Conservation (phyloP, 2,329 filamentous ascomycete genomes). For the Colletotrichum higginsianum region DNA sequence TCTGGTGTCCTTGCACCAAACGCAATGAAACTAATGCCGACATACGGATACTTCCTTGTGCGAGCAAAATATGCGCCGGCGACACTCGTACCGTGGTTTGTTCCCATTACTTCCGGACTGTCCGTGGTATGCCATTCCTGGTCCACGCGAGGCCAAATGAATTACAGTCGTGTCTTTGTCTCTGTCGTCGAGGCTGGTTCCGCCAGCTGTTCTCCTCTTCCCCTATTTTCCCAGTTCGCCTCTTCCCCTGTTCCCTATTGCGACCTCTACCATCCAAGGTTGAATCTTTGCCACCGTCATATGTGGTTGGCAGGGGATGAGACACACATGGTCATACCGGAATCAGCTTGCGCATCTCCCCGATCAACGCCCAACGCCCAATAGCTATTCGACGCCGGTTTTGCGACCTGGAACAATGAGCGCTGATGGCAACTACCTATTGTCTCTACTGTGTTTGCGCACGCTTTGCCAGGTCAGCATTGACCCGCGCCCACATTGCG, state of each 20-base stretch:
- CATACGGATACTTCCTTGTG: too few relatives aligned
- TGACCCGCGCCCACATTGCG: slow-evolving; percentile 28
- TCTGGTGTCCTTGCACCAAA: slow-evolving; percentile 2
- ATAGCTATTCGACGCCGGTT: neutral
- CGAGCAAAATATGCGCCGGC: neutral
- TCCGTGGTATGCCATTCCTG: neutral
- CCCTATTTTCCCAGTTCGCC: neutral
- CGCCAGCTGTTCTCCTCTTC: neutral
- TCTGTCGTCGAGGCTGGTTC: slow-evolving; percentile 6
- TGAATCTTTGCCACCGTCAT: neutral
- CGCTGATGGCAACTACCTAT: neutral
- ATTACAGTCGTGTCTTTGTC: neutral
- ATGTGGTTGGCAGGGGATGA: slow-evolving; percentile 5
- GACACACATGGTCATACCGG: slow-evolving; percentile 13
- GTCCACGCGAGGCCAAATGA: neutral
- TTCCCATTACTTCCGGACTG: neutral
- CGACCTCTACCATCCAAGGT: neutral
- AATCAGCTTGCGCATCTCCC: slow-evolving; percentile 3
- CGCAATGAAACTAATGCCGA: neutral
- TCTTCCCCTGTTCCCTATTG: neutral
- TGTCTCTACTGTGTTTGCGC: slow-evolving; percentile 10
- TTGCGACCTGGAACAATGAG: neutral
- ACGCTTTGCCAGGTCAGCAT: slow-evolving; percentile 32
- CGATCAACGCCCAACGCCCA: neutral
- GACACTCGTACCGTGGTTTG: neutral